Evolutionary conservation across 2,329 filamentous ascomycete species (phyloP).

Genomic region (Talaromyces atroroseus): DNA sequence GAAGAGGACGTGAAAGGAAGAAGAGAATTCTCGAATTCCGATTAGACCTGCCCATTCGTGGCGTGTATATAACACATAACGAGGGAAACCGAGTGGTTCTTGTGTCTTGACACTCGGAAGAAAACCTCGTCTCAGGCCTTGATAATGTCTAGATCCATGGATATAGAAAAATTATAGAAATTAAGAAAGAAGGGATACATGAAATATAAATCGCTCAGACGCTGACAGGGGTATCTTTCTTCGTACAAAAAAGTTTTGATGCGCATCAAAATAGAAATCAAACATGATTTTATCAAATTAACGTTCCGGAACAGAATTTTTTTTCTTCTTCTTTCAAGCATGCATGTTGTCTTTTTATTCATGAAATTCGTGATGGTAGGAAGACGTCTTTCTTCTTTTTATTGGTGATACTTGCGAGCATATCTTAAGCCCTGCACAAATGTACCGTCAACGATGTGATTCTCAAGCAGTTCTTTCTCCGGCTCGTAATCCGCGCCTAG

Average conservation of each 20-base stretch:
- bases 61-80: slow-evolving; percentile 1
- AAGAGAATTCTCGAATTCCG: background rate
- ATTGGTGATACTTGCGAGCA: background rate
- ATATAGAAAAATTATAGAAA: background rate
- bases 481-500: background rate
- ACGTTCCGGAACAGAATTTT: background rate
- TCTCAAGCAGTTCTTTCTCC: too few relatives aligned
- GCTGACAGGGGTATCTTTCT: slow-evolving; percentile 4
- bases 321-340: background rate
- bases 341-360: too few relatives aligned
- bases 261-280: background rate
- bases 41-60: slow-evolving; percentile 7
- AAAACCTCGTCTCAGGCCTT: slow-evolving; percentile 8
- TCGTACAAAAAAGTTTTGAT: background rate
- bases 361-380: too few relatives aligned
- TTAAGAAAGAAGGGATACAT: background rate
- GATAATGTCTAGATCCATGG: background rate
- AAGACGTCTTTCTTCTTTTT: too few relatives aligned
- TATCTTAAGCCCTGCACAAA: background rate
- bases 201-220: background rate
- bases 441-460: too few relatives aligned
- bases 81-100: slow-evolving; percentile 13
- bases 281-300: background rate
- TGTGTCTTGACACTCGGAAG: slow-evolving; percentile 4
- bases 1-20: background rate